Evolutionary conservation across 176 grass and related monocot species (phyloP), one percentile per base, ranked within the genome.

Genomic region (Bothriochloa decipiens): DNA sequence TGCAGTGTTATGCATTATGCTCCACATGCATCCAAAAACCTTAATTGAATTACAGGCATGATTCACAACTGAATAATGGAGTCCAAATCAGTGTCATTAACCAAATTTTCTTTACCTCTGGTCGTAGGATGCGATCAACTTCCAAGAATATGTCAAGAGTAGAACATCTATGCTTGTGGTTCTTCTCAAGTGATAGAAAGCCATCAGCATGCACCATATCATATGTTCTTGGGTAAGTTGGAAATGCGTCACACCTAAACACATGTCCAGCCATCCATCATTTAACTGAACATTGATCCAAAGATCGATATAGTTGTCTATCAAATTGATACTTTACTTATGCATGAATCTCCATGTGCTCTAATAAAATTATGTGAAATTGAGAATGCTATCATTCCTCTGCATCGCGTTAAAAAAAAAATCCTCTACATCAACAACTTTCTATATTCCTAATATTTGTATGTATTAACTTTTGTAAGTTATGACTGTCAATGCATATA

Each of bases 171-270:
- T 81, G 85, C 62, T 91, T 96, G 12, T 82, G 72, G 36, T n/a
- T 63, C 73, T 76, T 86, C 72, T 92, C 88, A 75, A 99, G 90
- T 52, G 93, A 96, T 43, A 99, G 81, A 84, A 99, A 84, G 52
- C 96, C 96, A 80, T 99, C 89, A 79, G 93, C 93, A 76, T 99
- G 96, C 65, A 99, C 93, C 96, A 94, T 91, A 91, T 99, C 96
- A 88, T 99, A 99, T 84, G 96, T 96, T 91, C 96, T 94, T 58
- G 96, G 96, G 85, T 96, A 99, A 47, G 96, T 89, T 74, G 97
- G 93, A 91, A 99, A 99, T 52, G 93, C 88, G 88, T 99, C 97
- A 86, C 97, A 99, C 97, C 97, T 99, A 83, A 80, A 71, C 20
- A 84, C 11, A 91, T 37, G 35, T 75, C 57, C 79, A 46, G 4